These are phyloP conservation scores for Exutisphaerella laricina DNA, from an alignment of 2,329 filamentous ascomycete genomes.

Conservation along the genomic window DNA sequence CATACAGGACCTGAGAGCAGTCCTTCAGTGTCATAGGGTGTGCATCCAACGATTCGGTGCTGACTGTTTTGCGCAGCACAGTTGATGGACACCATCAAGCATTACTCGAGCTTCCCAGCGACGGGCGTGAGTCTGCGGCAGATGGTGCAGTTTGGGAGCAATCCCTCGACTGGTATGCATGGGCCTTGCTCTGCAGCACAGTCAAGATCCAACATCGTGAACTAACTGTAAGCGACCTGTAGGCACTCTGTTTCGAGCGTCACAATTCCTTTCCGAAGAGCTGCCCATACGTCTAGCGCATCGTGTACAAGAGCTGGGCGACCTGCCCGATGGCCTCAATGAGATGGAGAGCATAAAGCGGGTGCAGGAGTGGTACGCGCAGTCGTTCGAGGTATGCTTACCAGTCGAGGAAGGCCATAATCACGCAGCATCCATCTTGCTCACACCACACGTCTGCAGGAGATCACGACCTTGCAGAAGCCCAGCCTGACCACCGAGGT, in stretches of 20 bases:
- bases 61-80: constrained; percentile 19
- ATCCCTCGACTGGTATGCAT: constrained; percentile 72
- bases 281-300: constrained; percentile 94
- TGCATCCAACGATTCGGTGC: no score
- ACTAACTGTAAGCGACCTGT: constrained; percentile 5
- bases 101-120: constrained; percentile 73
- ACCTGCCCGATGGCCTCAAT: constrained; percentile 89
- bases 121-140: constrained; percentile 94
- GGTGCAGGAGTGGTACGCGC: constrained; percentile 97
- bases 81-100: constrained; percentile 31
- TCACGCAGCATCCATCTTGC: no score
- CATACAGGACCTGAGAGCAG: not conserved
- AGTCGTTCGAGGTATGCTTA: constrained; percentile 86
- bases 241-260: constrained; percentile 95
- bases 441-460: constrained; percentile 53
- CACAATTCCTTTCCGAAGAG: constrained; percentile 97
- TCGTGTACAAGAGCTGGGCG: constrained; percentile 87
- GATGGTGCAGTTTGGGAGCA: constrained; percentile 98
- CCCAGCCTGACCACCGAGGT: constrained; percentile 71
- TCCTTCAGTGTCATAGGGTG: no score
- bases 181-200: not conserved
- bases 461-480: constrained; percentile 81
- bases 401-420: not conserved
- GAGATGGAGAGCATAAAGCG: constrained; percentile 96
- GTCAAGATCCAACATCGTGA: no score